These are phyloP conservation scores for Cetraspora pellucida DNA, from an alignment of 192 early-diverging fungal species.

Conservation along the genomic window DNA sequence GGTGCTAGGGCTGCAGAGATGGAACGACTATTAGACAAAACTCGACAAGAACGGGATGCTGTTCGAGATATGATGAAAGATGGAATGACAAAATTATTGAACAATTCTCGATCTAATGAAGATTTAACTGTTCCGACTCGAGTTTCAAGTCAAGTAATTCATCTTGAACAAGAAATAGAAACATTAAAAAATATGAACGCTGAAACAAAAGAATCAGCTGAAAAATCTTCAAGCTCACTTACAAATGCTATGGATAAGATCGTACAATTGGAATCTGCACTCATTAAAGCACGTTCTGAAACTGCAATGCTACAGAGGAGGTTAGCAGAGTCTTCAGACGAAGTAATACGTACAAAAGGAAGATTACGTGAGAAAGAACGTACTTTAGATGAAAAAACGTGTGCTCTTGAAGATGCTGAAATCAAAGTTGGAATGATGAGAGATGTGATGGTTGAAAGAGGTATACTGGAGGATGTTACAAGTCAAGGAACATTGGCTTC, in stretches of 20 bases:
- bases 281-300: conserved; percentile 51
- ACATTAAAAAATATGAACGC: conserved; percentile 36
- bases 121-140: conserved; percentile 29
- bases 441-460: conserved; percentile 48
- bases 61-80: conserved; percentile 47
- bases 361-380: conserved; percentile 49
- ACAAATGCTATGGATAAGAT: conserved; percentile 49
- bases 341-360: conserved; percentile 40
- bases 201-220: conserved; percentile 37
- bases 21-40: conserved; percentile 43
- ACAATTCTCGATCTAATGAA: conserved; percentile 36
- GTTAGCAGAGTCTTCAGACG: conserved; percentile 47
- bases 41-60: conserved; percentile 46
- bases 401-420: conserved; percentile 53
- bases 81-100: conserved; percentile 42
- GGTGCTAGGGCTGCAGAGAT: conserved; percentile 41
- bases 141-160: conserved; percentile 30
- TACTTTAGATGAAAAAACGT: conserved; percentile 40
- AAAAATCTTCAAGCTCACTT: conserved; percentile 39
- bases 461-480: conserved; percentile 44
- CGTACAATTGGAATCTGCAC: conserved; percentile 50
- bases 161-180: conserved; percentile 45
- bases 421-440: conserved; percentile 53
- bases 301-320: conserved; percentile 44
- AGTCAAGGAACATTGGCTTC: conserved; percentile 1